Evolutionary conservation across 495 filamentous ascomycete species (phyloP), one percentile per base, ranked within the genome.

Genomic region (Xylaria longipes): DNA sequence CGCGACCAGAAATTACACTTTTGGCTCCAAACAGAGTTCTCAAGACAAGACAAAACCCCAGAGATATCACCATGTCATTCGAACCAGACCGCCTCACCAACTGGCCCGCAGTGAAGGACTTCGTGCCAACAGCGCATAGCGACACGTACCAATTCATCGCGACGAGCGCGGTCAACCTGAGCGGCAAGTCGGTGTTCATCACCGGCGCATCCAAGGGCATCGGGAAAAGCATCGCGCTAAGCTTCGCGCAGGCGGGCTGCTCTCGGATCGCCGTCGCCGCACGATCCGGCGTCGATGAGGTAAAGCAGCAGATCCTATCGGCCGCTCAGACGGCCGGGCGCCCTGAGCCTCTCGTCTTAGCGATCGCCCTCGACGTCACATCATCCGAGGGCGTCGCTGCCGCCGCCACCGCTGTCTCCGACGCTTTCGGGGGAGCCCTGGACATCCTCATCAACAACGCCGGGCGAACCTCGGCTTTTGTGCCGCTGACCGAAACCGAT

Each of bases 181-280:
- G 76, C 20, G 84, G 83, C 25, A 87, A 85, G 74, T 84, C 84
- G 17, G 86, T 87, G 54, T 72, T 92, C 60, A 83, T 93, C 73
- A 92, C 91, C 33, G 90, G 91, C 65, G 88, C 82, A 56, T 88
- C 87, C 22, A 89, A 87, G 75, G 91, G 91, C 58, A 92, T 93
- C 45, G 91, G 91, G 69, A 83, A 80, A 58, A 85, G 90, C 56
- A 84, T 84, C 6, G 85, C 87, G 31, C 81, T 87, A 37, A 82
- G 81, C 17, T 83, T 91, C 48, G 85, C 86, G 37, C 70, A 71
- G 69, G 79, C 79, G 11, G 80, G 82, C 17, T 79, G 78, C 35
- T 76, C 75, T 11, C 68, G 65, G 52, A 81, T 86, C 65, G 78
- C 75, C 64, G 72, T 82, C 29, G 81, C 75, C 52, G 81, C 84